phyloP scores from a whole-genome alignment of 345 rosid species.

The Melastoma malabathricum region DNA sequence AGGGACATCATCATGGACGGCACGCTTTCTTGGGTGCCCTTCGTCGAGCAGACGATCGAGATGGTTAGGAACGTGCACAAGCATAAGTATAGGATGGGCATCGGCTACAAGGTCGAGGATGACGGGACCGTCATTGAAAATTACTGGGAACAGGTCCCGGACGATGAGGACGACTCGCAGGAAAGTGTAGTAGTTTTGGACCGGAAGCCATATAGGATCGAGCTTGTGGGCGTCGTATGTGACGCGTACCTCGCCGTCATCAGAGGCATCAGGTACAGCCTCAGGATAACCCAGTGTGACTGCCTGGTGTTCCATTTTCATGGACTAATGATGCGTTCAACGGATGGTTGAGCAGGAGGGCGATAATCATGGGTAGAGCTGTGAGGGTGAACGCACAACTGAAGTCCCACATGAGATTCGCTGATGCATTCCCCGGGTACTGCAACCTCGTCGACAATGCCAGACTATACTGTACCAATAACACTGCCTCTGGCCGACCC shows the following conservation, averaged over 20 bases:
- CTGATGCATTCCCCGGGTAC: conserved; percentile 60
- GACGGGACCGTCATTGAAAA: conserved; percentile 54
- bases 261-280: conserved; percentile 65
- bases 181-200: conserved; percentile 7
- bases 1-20: conserved; percentile 95
- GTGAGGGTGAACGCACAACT: conserved; percentile 79
- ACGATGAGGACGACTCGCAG: conserved; percentile 13
- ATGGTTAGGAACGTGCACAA: conserved; percentile 84
- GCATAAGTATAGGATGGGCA: conserved; percentile 63
- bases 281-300: no score
- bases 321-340: no score
- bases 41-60: conserved; percentile 66
- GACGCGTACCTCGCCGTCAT: conserved; percentile 84
- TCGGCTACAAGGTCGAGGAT: conserved; percentile 49
- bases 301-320: neutral
- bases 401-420: conserved; percentile 76
- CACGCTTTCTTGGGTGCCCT: conserved; percentile 85
- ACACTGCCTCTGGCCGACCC: conserved; percentile 49
- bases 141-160: conserved; percentile 47
- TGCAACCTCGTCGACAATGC: conserved; percentile 69
- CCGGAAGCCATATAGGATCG: conserved; percentile 69
- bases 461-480: conserved; percentile 71
- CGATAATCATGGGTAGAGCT: conserved; percentile 61
- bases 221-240: conserved; percentile 77
- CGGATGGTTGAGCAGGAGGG: conserved; percentile 40